These are phyloP conservation scores for Ambrosia trifida DNA, from an alignment of 129 eudicot genomes.

Conservation along the genomic window DNA sequence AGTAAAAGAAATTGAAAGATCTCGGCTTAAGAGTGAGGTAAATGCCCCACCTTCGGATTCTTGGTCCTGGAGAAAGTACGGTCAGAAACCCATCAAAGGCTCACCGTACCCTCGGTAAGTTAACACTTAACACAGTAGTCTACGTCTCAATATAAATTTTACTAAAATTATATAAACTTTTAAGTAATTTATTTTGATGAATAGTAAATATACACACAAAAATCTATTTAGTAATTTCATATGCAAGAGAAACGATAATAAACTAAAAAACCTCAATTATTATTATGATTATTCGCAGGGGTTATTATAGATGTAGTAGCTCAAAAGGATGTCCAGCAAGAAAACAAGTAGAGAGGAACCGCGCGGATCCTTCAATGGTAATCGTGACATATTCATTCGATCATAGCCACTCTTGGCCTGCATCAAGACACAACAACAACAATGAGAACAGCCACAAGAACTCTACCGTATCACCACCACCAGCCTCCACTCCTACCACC, in stretches of 20 bases:
- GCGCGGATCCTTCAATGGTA: constrained; percentile 69
- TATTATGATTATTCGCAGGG: constrained; percentile 44
- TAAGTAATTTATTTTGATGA: too few relatives aligned
- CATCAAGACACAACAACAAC: constrained; percentile 42
- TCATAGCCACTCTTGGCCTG: constrained; percentile 84
- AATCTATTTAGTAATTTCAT: not conserved
- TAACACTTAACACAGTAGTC: not conserved
- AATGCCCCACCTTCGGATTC: constrained; percentile 89
- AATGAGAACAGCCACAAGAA: constrained; percentile 14
- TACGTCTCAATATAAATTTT: too few relatives aligned
- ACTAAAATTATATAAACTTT: too few relatives aligned
- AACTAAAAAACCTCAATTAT: constrained; percentile 23
- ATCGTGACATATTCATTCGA: constrained; percentile 81
- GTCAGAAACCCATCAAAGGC: constrained; percentile 98
- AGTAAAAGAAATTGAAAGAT: constrained; percentile 67
- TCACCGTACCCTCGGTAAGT: constrained; percentile 95
- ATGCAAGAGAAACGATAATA: constrained; percentile 19
- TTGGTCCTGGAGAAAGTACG: constrained; percentile 98
- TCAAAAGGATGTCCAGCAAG: constrained; percentile 97
- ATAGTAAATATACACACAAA: not conserved
- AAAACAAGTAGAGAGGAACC: constrained; percentile 94
- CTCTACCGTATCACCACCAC: constrained; percentile 13
- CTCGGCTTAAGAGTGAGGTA: constrained; percentile 64
- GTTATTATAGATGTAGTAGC: constrained; percentile 93
- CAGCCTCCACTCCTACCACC: constrained; percentile 3